Evolutionary conservation across 306 rosid species (phyloP), one percentile per base, ranked within the genome.

Genomic region (Inga oerstediana): DNA sequence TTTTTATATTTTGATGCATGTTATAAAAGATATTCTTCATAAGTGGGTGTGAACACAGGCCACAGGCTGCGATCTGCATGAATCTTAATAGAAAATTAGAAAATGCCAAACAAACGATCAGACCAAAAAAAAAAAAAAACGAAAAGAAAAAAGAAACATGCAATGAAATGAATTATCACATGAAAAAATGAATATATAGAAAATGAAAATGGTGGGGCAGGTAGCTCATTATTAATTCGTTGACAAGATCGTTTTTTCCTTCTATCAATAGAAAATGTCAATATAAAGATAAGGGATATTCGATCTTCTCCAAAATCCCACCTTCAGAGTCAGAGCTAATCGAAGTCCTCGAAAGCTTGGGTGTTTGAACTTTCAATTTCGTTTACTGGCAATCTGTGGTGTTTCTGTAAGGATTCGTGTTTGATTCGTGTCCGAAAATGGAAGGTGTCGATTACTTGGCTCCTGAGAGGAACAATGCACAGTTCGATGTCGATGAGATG

Each of bases 401-500:
- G 51, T 71, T 71, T 7, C 54, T 43, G 35, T 13, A 8, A 19
- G 51, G 10, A 39, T 69, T 41, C 11, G 75, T 24, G 82, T 45
- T 46, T 39, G 65, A 73, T 84, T 80, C 32, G 19, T 61, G 15
- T 20, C 35, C 14, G 71, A 75, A 62, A 10, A 88, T 88, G 90
- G 90, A 85, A 80, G 91, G 93, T 20, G 93, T 85, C 13, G 99
- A 97, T 90, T 88, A 90, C 77, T 87, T 92, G 83, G 91, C 93
- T 34, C 77, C 81, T 14, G 99, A 97, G 91, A 83, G 98, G 84
- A 91, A 82, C 93, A 93, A 71, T 77, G 79, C 97, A 10, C 88
- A 83, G 78, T 97, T 97, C 79, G 95, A 94, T 81, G 98, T 94
- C 19, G 94, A 92, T 4, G 95, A 89, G 70, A 92, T 97, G 97